Percentiles rank a stretch among this genome's conserved stretches.
phyloP scores from a whole-genome alignment of 2,329 filamentous ascomycete genomes.

The Sclerotiophoma versabilis region DNA sequence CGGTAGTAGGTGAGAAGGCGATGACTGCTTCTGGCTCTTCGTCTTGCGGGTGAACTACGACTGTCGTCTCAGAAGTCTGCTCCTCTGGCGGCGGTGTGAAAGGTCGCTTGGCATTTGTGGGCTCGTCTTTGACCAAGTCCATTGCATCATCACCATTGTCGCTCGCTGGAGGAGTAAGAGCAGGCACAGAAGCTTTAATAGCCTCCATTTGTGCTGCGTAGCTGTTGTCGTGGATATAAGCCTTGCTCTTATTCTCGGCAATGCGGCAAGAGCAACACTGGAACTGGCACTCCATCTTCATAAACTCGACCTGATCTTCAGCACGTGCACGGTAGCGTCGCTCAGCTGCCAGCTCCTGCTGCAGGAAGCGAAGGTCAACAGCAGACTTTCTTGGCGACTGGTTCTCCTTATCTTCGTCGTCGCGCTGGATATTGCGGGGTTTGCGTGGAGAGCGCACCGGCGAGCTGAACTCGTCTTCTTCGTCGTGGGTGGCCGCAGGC shows the following conservation, averaged over 20 bases:
- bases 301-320: conserved; percentile 75
- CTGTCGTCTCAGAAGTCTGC: conserved; percentile 17
- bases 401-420: conserved; percentile 57
- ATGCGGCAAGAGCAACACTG: conserved; percentile 68
- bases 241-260: conserved; percentile 48
- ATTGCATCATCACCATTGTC: conserved; percentile 60
- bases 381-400: conserved; percentile 53
- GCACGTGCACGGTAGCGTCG: conserved; percentile 70
- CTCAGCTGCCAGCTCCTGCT: conserved; percentile 61
- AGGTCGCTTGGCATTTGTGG: conserved; percentile 25
- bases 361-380: conserved; percentile 56
- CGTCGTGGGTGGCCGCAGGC: conserved; percentile 59
- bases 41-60: conserved; percentile 13
- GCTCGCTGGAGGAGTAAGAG: conserved; percentile 69
- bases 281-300: conserved; percentile 76
- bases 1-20: conserved; percentile 48
- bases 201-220: conserved; percentile 46
- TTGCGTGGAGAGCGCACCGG: conserved; percentile 62
- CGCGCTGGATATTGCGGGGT: conserved; percentile 53
- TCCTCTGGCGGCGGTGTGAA: conserved; percentile 34
- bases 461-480: conserved; percentile 68
- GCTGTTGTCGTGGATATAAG: conserved; percentile 49
- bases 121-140: conserved; percentile 38
- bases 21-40: conserved; percentile 31
- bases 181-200: conserved; percentile 55